Conservation (phyloP, 768 basidiomycete species). For the Trametes meyenii region DNA sequence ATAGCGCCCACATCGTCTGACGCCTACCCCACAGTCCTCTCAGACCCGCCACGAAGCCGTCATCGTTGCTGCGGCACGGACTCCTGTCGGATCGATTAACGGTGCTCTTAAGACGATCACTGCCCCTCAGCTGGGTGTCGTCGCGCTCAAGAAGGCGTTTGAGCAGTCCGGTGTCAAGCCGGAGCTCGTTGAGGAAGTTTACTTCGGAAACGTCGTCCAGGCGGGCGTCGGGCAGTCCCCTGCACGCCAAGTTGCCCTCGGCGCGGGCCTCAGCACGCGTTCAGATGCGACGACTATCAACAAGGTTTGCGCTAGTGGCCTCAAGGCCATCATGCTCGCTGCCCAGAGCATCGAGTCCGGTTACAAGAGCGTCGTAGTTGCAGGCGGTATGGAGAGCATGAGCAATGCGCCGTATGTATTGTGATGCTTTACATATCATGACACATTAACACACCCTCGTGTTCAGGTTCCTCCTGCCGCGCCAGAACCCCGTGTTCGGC, state of each 20-base stretch:
- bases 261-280: constrained; percentile 75
- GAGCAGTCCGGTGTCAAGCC: constrained; percentile 80
- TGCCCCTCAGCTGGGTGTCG: constrained; percentile 86
- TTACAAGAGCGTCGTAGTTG: constrained; percentile 82
- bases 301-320: constrained; percentile 98
- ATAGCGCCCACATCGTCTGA: constrained; percentile 30
- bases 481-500: constrained; percentile 82
- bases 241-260: constrained; percentile 96
- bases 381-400: constrained; percentile 99
- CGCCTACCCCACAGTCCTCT: constrained; percentile 37
- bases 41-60: constrained; percentile 68
- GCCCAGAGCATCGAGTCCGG: constrained; percentile 89
- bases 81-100: constrained; percentile 92
- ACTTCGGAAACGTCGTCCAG: constrained; percentile 97
- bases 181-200: constrained; percentile 88
- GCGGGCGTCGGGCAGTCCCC: constrained; percentile 97
- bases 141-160: constrained; percentile 91
- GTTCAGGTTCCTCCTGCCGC: constrained; percentile 76
- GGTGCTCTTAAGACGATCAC: constrained; percentile 87
- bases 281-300: constrained; percentile 99
- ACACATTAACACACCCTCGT: constrained; percentile 5
- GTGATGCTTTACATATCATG: constrained; percentile 10
- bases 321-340: constrained; percentile 95
- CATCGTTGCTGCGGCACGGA: constrained; percentile 92
- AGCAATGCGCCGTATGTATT: constrained; percentile 91